These are phyloP conservation scores for Pholiota conissans DNA, from an alignment of 768 basidiomycete species.

Conservation along the genomic window DNA sequence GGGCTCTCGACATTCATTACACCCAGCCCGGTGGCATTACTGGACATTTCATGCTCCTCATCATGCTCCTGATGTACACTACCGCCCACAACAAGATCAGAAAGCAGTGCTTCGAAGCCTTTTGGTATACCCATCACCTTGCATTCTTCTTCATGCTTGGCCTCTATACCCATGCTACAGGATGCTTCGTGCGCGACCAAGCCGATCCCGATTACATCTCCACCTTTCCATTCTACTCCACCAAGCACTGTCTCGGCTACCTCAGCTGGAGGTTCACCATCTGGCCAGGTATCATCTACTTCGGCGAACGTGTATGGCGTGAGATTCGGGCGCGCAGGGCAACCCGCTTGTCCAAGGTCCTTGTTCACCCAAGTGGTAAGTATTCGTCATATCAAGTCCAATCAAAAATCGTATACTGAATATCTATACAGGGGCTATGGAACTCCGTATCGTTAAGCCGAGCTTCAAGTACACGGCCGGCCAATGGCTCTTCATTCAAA, in stretches of 20 bases:
- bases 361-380: slow-evolving; percentile 86
- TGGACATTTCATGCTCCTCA: slow-evolving; percentile 92
- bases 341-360: slow-evolving; percentile 81
- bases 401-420: background rate
- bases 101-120: slow-evolving; percentile 88
- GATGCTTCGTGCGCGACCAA: slow-evolving; percentile 94
- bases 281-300: slow-evolving; percentile 90
- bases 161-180: slow-evolving; percentile 87
- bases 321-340: slow-evolving; percentile 78
- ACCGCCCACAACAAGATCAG: slow-evolving; percentile 90
- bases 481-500: slow-evolving; percentile 89
- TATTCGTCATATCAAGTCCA: slow-evolving; percentile 4
- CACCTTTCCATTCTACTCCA: slow-evolving; percentile 85
- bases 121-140: slow-evolving; percentile 96
- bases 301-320: slow-evolving; percentile 82
- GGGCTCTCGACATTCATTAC: slow-evolving; percentile 85
- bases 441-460: slow-evolving; percentile 88
- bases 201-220: slow-evolving; percentile 64
- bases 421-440: slow-evolving; percentile 73
- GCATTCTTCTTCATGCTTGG: slow-evolving; percentile 94
- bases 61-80: slow-evolving; percentile 92
- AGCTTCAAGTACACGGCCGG: slow-evolving; percentile 90
- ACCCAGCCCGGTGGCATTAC: slow-evolving; percentile 89
- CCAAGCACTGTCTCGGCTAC: slow-evolving; percentile 90
- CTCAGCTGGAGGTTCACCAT: slow-evolving; percentile 88